Percentiles rank a stretch among this genome's conserved stretches.
phyloP scores from a whole-genome alignment of 2,329 filamentous ascomycete genomes.

The Aspergillus flavus region DNA sequence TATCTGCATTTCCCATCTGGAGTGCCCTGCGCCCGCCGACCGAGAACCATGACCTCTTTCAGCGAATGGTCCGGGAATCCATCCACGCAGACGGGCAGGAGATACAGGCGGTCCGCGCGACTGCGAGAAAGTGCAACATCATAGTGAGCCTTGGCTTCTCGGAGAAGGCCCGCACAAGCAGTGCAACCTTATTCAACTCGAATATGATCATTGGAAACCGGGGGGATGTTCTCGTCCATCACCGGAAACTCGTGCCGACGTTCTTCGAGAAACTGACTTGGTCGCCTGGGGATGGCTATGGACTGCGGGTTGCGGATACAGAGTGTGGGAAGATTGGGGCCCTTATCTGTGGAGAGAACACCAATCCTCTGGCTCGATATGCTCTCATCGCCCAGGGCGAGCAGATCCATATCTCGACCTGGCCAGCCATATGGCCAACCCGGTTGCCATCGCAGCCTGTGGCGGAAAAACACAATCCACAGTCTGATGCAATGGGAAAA shows the following conservation, averaged over 20 bases:
- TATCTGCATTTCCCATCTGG: constrained; percentile 59
- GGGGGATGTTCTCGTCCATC: constrained; percentile 54
- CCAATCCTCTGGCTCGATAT: constrained; percentile 58
- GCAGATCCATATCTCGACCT: constrained; percentile 58
- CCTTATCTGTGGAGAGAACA: constrained; percentile 60
- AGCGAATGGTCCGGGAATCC: constrained; percentile 49
- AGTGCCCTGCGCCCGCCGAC: constrained; percentile 50
- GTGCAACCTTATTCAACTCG: constrained; percentile 55
- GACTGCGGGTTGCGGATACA: constrained; percentile 52
- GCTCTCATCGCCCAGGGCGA: constrained; percentile 58
- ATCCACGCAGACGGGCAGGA: constrained; percentile 52
- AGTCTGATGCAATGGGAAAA: not conserved
- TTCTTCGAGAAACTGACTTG: constrained; percentile 62
- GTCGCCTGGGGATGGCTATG: constrained; percentile 56
- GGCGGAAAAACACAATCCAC: not conserved
- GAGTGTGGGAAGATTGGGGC: constrained; percentile 15
- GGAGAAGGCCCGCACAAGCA: constrained; percentile 49
- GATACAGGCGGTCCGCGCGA: constrained; percentile 42
- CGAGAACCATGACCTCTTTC: constrained; percentile 55
- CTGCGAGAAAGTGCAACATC: constrained; percentile 41
- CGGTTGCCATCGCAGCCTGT: constrained; percentile 18
- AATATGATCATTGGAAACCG: constrained; percentile 51
- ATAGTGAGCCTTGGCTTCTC: constrained; percentile 56
- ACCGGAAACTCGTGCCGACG: constrained; percentile 58
- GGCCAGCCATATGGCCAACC: constrained; percentile 60